Evolutionary conservation across 2,329 filamentous ascomycete species (phyloP).

Genomic region (Cladosporium sp.): DNA sequence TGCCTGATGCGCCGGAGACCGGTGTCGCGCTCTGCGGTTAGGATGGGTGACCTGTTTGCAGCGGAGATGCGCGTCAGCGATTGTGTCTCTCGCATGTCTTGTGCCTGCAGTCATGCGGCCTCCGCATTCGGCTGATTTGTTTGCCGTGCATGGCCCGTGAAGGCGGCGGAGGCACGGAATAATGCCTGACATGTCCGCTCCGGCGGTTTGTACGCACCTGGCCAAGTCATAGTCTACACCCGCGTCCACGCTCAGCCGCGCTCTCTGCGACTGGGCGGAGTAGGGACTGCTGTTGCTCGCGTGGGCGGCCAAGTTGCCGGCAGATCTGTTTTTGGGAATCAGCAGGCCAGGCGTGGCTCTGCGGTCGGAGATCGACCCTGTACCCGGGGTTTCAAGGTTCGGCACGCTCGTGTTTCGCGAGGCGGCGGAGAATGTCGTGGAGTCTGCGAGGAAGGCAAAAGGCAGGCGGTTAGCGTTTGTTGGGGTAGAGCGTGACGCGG

Average conservation of each 20-base stretch:
- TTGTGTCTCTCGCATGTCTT: slow-evolving; percentile 7
- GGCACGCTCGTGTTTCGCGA: slow-evolving; percentile 4
- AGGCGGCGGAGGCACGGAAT: not conserved
- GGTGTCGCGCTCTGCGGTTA: slow-evolving; percentile 53
- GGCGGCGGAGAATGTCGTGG: slow-evolving; percentile 1
- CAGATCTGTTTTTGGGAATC: slow-evolving; percentile 9
- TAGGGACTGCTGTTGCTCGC: not conserved
- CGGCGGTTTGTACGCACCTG: slow-evolving; percentile 7
- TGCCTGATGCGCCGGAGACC: slow-evolving; percentile 89
- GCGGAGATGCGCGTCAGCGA: slow-evolving; percentile 9
- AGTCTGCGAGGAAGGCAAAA: slow-evolving; percentile 2
- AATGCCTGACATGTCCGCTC: not conserved
- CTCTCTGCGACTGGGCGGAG: slow-evolving; percentile 4
- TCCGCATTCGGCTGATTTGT: not conserved
- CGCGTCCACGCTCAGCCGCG: slow-evolving; percentile 9
- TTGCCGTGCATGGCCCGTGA: slow-evolving; percentile 1
- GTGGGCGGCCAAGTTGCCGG: slow-evolving; percentile 4
- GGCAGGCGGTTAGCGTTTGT: not conserved
- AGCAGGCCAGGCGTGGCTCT: slow-evolving; percentile 9
- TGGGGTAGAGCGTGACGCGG: not conserved
- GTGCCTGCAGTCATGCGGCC: slow-evolving; percentile 3
- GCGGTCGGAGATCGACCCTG: slow-evolving; percentile 9
- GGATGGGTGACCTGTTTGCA: slow-evolving; percentile 63
- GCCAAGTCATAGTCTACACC: slow-evolving; percentile 9
- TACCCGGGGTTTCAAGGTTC: slow-evolving; percentile 1